Evolutionary conservation across 345 rosid species (phyloP).

Genomic region (Pistacia integerrima): DNA sequence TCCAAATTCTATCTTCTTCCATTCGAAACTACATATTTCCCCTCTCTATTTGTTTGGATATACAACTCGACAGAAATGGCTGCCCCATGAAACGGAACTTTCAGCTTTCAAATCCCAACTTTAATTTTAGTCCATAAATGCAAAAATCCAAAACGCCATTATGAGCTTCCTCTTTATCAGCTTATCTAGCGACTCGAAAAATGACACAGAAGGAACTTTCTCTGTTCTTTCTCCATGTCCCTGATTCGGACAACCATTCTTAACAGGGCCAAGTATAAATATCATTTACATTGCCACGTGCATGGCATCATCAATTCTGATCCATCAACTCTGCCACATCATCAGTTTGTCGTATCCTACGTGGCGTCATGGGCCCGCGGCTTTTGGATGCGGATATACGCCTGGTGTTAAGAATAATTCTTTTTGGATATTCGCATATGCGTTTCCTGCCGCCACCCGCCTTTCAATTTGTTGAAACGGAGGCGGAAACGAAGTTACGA

Average conservation of each 20-base stretch:
- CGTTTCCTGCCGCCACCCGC: slow-evolving; percentile 9
- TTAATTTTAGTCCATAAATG: not conserved
- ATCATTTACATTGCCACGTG: slow-evolving; percentile 7
- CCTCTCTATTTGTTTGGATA: too few relatives aligned
- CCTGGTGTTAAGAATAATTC: slow-evolving; percentile 29
- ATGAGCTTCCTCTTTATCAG: not conserved
- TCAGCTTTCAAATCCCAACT: too few relatives aligned
- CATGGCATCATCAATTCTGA: not conserved
- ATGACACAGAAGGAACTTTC: slow-evolving; percentile 29
- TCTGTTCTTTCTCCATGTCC: not conserved
- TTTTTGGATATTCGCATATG: slow-evolving; percentile 52
- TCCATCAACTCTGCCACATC: slow-evolving; percentile 18
- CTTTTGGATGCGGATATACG: slow-evolving; percentile 19
- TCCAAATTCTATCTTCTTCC: too few relatives aligned
- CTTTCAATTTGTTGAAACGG: not conserved
- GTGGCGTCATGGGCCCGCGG: slow-evolving; percentile 14
- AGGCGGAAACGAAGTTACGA: slow-evolving; percentile 16
- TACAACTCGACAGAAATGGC: too few relatives aligned
- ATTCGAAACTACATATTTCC: too few relatives aligned
- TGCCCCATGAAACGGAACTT: too few relatives aligned
- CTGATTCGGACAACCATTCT: slow-evolving; percentile 14
- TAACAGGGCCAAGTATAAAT: not conserved
- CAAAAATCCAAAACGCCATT: not conserved
- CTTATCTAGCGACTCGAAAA: not conserved
- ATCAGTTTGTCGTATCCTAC: not conserved